Evolutionary conservation across 768 basidiomycete species (phyloP).

Genomic region (Rhizopogon vulgaris): DNA sequence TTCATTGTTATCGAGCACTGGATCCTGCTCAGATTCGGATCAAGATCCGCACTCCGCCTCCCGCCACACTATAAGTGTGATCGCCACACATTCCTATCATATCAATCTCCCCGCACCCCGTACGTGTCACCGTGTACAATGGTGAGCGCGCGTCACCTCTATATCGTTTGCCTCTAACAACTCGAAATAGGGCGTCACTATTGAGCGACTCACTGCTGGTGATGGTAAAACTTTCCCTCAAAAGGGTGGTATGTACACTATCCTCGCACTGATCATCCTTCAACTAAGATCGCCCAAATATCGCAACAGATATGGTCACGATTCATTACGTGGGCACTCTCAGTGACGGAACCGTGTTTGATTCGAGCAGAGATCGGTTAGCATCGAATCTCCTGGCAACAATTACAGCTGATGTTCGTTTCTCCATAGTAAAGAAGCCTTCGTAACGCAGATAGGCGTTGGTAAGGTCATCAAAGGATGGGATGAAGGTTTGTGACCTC

Average conservation of each 20-base stretch:
- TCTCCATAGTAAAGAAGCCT: constrained; percentile 46
- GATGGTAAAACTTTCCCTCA: constrained; percentile 63
- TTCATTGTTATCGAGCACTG: constrained; percentile 7
- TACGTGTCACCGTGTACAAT: constrained; percentile 26
- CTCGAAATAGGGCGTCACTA: constrained; percentile 56
- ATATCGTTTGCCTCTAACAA: constrained; percentile 2
- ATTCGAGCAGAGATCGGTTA: constrained; percentile 74
- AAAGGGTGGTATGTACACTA: constrained; percentile 52
- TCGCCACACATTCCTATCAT: constrained; percentile 17
- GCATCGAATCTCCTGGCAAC: constrained; percentile 15
- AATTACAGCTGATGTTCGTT: constrained; percentile 4
- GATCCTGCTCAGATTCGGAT: constrained; percentile 47
- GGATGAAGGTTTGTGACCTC: constrained; percentile 66
- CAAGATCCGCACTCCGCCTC: constrained; percentile 70
- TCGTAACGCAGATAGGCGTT: constrained; percentile 66
- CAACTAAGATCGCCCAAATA: constrained; percentile 16
- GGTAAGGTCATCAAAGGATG: constrained; percentile 86
- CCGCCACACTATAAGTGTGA: constrained; percentile 38
- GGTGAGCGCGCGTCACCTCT: constrained; percentile 15
- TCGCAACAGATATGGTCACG: constrained; percentile 50
- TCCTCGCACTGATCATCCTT: constrained; percentile 3
- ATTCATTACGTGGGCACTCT: constrained; percentile 83
- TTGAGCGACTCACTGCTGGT: constrained; percentile 53
- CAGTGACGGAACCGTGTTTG: constrained; percentile 55
- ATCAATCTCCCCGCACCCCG: constrained; percentile 18